Base-by-base conservation (phyloP, 257 asterid species). In the Solanum peruvianum region DNA sequence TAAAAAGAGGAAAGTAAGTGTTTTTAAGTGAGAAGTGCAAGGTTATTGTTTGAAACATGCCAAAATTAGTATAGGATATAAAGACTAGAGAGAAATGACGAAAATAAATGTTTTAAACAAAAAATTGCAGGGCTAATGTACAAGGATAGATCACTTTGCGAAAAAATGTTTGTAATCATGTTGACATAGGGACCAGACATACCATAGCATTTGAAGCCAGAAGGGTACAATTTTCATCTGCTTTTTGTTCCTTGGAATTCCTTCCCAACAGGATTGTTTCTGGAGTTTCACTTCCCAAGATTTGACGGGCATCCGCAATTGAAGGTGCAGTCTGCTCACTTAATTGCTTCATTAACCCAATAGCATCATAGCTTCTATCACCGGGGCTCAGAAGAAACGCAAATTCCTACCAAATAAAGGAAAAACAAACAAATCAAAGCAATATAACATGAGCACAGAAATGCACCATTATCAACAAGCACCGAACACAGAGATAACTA, bases 291-390 rank as follows among this genome's bases (percentile, higher is more conserved):
- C 90, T 92, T 89, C 98, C 99, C 91, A 97, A 85, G 88, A 93
- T 93, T 90, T 94, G 93, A 89, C 93, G 99, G 77, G 99, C 99
- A 88, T 93, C 94, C 62, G 99, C 99, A 88, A 93, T 92, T 86
- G 99, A 92, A 83, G 93, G 90, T 31, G 99, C 98, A 45, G 97
- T 94, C 86, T 97, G 98, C 91, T 96, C 99, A 58, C 92, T 95
- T 91, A 97, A 90, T 82, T 95, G 98, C 93, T 93, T 95, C 96
- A 96, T 97, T 89, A 97, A 91, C 86, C 98, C 99, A 85, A 97
- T 90, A 75, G 99, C 98, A 89, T 96, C 99, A 70, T 92, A 96
- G 85, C 98, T 93, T 87, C 92, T 87, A 11, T 94, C 96, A 67
- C 92, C 95, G 3, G 99, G 98, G 93, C 96, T 95, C 92, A 93